Conservation (phyloP, 1,284 basidiomycete species). For the Xanthoconium separans region DNA sequence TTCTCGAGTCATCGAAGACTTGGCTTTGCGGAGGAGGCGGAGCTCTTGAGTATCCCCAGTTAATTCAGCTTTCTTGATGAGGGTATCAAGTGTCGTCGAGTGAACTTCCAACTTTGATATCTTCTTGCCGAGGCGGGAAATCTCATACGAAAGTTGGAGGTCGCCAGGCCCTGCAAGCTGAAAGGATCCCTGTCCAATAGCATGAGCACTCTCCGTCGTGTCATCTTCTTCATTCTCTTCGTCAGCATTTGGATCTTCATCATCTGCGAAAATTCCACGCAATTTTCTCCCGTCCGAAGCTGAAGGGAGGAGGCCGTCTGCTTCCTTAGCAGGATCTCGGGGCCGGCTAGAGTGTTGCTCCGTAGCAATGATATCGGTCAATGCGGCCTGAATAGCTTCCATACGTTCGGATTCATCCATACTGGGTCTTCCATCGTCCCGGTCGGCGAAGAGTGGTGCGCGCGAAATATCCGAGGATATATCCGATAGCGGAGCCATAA, state of each 20-base stretch:
- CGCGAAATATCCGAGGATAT: slow-evolving; percentile 51
- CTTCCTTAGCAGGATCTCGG: slow-evolving; percentile 11
- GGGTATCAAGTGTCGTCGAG: slow-evolving; percentile 76
- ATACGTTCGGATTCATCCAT: slow-evolving; percentile 76
- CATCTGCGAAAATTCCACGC: slow-evolving; percentile 37
- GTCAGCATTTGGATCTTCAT: slow-evolving; percentile 36
- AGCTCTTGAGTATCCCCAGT: slow-evolving; percentile 89
- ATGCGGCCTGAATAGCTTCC: slow-evolving; percentile 91
- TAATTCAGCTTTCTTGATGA: slow-evolving; percentile 92
- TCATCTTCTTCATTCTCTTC: slow-evolving; percentile 42
- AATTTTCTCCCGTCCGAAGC: slow-evolving; percentile 19
- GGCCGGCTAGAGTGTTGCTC: slow-evolving; percentile 51
- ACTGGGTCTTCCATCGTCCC: slow-evolving; percentile 60
- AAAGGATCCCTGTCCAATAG: slow-evolving; percentile 52
- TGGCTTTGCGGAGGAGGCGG: slow-evolving; percentile 77
- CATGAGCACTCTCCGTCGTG: slow-evolving; percentile 41
- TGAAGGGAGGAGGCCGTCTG: slow-evolving; percentile 3
- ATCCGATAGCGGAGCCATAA: slow-evolving; percentile 69
- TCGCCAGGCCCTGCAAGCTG: slow-evolving; percentile 82
- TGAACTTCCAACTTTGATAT: slow-evolving; percentile 79
- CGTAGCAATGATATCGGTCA: slow-evolving; percentile 90
- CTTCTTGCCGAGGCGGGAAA: slow-evolving; percentile 71
- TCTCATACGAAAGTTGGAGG: slow-evolving; percentile 82
- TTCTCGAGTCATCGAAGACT: slow-evolving; percentile 79
- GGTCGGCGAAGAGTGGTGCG: slow-evolving; percentile 79